These are phyloP conservation scores for Jatropha curcas DNA, from an alignment of 345 rosid genomes.

Conservation along the genomic window DNA sequence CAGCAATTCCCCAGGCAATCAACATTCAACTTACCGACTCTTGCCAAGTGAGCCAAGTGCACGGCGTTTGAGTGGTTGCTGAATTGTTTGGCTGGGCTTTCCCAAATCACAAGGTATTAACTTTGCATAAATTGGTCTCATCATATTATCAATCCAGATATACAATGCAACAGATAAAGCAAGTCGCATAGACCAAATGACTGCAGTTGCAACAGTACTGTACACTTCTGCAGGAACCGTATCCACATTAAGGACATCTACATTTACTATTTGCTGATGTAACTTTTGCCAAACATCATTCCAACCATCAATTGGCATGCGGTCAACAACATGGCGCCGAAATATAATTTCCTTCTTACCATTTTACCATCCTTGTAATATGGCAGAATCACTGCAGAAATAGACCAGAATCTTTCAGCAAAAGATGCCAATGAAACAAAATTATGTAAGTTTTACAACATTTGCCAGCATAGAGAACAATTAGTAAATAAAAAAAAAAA, in stretches of 20 bases:
- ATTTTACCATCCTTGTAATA: constrained; percentile 65
- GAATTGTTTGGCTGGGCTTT: constrained; percentile 49
- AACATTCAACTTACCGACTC: constrained; percentile 64
- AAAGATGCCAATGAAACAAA: neutral
- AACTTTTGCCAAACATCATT: constrained; percentile 91
- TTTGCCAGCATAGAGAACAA: neutral
- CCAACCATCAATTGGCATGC: constrained; percentile 97
- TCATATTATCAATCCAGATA: constrained; percentile 75
- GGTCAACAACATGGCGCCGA: constrained; percentile 81
- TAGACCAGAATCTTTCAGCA: constrained; percentile 9
- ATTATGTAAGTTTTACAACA: neutral
- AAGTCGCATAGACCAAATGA: constrained; percentile 88
- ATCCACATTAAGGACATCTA: constrained; percentile 78
- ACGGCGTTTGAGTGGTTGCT: constrained; percentile 64
- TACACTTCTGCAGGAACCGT: constrained; percentile 79
- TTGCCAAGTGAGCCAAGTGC: constrained; percentile 93
- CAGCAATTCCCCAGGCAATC: constrained; percentile 12
- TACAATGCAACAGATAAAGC: constrained; percentile 72
- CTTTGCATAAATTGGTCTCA: constrained; percentile 88
- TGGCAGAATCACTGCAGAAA: constrained; percentile 75
- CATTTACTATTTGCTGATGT: constrained; percentile 85
- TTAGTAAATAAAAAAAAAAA: neutral
- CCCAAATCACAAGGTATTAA: constrained; percentile 93
- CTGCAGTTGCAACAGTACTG: constrained; percentile 81
- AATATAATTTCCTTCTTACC: constrained; percentile 60